Conservation (phyloP, 2,329 filamentous ascomycete genomes). For the Phyllosticta citrichinensis region DNA sequence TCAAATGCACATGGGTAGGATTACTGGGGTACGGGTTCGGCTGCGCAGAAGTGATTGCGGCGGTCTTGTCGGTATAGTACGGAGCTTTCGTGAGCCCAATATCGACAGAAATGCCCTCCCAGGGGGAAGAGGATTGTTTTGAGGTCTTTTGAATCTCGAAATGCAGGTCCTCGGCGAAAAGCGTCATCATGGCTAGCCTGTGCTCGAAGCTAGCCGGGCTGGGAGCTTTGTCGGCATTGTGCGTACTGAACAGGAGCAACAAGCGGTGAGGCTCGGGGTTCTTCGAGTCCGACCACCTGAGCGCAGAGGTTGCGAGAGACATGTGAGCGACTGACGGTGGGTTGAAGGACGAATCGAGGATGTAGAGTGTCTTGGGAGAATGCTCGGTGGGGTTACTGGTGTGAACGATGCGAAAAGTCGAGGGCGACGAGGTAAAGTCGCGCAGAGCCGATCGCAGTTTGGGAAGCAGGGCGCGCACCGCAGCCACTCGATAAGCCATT, state of each 20-base stretch:
- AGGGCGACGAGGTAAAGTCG: slow-evolving; percentile 22
- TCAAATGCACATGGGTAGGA: slow-evolving; percentile 53
- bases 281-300: slow-evolving; percentile 22
- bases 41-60: slow-evolving; percentile 40
- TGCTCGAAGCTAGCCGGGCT: slow-evolving; percentile 59
- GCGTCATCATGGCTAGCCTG: slow-evolving; percentile 60
- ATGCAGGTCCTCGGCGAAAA: slow-evolving; percentile 50
- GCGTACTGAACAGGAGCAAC: slow-evolving; percentile 50
- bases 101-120: slow-evolving; percentile 39
- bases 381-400: slow-evolving; percentile 25
- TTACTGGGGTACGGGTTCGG: slow-evolving; percentile 26
- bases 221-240: slow-evolving; percentile 57
- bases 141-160: slow-evolving; percentile 2
- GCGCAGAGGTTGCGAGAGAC: slow-evolving; percentile 43
- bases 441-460: slow-evolving; percentile 24
- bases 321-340: slow-evolving; percentile 52
- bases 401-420: slow-evolving; percentile 26
- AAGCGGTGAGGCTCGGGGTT: slow-evolving; percentile 36
- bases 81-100: slow-evolving; percentile 61
- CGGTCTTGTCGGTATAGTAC: slow-evolving; percentile 64
- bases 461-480: slow-evolving; percentile 19
- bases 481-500: slow-evolving; percentile 22
- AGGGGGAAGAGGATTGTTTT: background rate
- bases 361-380: slow-evolving; percentile 43
- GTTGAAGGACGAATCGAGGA: slow-evolving; percentile 58